Base-by-base conservation (phyloP, 2,329 filamentous ascomycete genomes). In the Lojkania enalia region DNA sequence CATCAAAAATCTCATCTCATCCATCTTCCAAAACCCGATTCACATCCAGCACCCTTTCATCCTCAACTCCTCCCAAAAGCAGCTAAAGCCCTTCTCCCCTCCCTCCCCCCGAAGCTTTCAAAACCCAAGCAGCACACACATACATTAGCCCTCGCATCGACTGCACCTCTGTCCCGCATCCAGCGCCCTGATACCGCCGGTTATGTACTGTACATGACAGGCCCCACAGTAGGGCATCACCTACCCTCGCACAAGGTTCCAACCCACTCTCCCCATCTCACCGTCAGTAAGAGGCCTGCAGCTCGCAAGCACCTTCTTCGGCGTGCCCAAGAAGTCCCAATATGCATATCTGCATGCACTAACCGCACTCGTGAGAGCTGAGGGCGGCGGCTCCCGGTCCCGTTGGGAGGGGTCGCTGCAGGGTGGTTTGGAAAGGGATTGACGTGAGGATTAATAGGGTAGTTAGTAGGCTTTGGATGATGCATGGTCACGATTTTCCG, bases 161-260 rank as follows among this genome's bases (percentile, higher is more conserved):
- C 37, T n/a, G n/a, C 31, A 39, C 4, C 29, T 30, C 40, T 23
- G 11, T 33, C 11, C 25, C 19, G 9, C 38, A 31, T 12, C 25
- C 9, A 14, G 6, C 6, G 36, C 11, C 15, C 15, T 5, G 31
- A 18, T 39, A 39, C 36, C 23, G 27, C 36, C 36, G 36, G 36
- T 23, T 29, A 39, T 39, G 36, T 39, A 21, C 16, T 19, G 18
- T 16, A 31, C 25, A 21, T 32, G 29, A 29, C 3, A 25, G 39
- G 27, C 27, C 39, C 39, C 27, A 38, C 35, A 20, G 16, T n/a
- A n/a, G n/a, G 35, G n/a, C 15, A 35, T 18, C 38, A 16, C 19
- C 13, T 14, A 3, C 18, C 16, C 25, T 40, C 16, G 12, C 38
- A 40, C 27, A n/a, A n/a, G n/a, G n/a, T n/a, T n/a, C n/a, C n/a